Evolutionary conservation across 768 basidiomycete genomes (phyloP).

Genomic region (Rhodotorula paludigena): DNA sequence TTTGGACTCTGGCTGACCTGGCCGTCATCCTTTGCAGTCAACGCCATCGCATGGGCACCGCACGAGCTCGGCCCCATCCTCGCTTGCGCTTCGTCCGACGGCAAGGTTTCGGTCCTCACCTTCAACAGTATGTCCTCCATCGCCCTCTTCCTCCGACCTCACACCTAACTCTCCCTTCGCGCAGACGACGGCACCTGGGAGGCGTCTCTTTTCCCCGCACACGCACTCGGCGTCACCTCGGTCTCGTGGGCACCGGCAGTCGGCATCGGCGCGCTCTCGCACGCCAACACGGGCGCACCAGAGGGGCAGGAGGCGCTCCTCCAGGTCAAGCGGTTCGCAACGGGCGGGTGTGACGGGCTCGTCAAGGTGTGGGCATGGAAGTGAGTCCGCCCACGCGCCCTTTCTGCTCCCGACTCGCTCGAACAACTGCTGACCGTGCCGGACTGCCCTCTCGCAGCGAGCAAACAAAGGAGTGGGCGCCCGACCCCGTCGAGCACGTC

Average conservation of each 20-base stretch:
- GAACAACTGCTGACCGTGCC: not conserved
- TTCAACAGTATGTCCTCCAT: constrained; percentile 74
- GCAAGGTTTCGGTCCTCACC: constrained; percentile 88
- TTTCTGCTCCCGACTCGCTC: not conserved
- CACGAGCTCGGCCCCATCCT: constrained; percentile 95
- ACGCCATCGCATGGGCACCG: constrained; percentile 98
- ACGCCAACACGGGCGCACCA: constrained; percentile 48
- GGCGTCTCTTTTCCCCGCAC: constrained; percentile 88
- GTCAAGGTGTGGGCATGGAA: constrained; percentile 86
- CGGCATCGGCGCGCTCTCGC: constrained; percentile 75
- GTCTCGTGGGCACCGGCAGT: constrained; percentile 96
- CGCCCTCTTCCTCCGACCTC: not conserved
- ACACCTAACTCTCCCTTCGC: too few species aligned
- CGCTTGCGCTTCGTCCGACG: constrained; percentile 94
- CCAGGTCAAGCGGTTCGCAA: constrained; percentile 84
- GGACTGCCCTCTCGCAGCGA: constrained; percentile 52
- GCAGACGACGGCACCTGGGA: constrained; percentile 94
- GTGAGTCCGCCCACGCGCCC: constrained; percentile 22
- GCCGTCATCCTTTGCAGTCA: constrained; percentile 56
- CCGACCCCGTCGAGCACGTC: constrained; percentile 70
- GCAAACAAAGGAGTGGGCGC: constrained; percentile 78
- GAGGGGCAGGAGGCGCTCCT: constrained; percentile 39
- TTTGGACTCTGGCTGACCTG: not conserved
- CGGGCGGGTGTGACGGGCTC: constrained; percentile 91
- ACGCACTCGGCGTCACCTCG: constrained; percentile 93